Base-by-base conservation (phyloP, 2,329 filamentous ascomycete species). In the Aspergillus sp. region DNA sequence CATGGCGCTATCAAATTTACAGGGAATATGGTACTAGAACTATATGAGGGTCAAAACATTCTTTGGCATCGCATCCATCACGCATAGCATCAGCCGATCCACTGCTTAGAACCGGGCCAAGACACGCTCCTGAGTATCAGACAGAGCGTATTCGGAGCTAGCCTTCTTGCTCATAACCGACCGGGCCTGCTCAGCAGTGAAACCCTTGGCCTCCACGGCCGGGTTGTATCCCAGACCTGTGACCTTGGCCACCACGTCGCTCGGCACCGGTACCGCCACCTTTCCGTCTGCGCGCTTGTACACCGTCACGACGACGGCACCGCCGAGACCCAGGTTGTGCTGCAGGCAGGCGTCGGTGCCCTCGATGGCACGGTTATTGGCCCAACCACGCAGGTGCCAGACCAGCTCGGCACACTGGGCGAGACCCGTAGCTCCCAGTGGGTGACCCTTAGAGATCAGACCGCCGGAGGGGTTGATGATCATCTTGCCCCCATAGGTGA, bases 371-470 rank as follows among this genome's bases (percentile, higher is more conserved):
- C 93, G 82, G 78, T 96, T 96, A 74, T 94, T 96, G 17, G 93
- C 93, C 93, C 93, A 96, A 11, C 93, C 93, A 59, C 93, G 84
- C 63, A 97, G 79, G 67, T 97, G 93, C 93, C 93, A 97, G 24
- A 95, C 89, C 11, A 97, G 79, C 76, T 97, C 93, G 4, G 93
- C 90, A 68, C 92, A 96, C 76, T 97, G 93, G 11, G 93, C 94
- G 48, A 97, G 81, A n/a, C 94, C 93, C 0, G 90, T 95, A 0
- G 93, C 93, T 32, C 93, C 93, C 3, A 97, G 84, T 0, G 94
- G 93, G 71, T 97, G 93, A 38, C 93, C 94, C 78, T 97, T 97
- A 57, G 89, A 94, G 65, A 97, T 97, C 51, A 97, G 82, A 1
- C 94, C 94, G 41, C 93, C 94, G 0, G 90, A 95, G 1, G 93